Conservation (phyloP, 306 rosid species). For the Lathyrus tuberosus region DNA sequence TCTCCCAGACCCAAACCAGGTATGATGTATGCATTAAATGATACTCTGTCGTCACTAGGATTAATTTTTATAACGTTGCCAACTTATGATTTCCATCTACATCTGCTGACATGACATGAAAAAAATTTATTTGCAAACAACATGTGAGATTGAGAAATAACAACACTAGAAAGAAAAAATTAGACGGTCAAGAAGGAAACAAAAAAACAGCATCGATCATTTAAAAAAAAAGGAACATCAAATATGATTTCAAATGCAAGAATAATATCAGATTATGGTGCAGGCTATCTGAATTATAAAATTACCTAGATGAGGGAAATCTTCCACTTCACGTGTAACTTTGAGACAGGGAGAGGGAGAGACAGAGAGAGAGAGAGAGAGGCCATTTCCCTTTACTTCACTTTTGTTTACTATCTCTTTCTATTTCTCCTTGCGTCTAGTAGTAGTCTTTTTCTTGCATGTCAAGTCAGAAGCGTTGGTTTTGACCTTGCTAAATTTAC, state of each 20-base stretch:
- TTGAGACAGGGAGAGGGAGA: neutral
- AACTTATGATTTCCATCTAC: constrained; percentile 51
- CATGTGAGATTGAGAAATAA: constrained; percentile 31
- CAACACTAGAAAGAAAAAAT: constrained; percentile 25
- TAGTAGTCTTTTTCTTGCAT: constrained; percentile 48
- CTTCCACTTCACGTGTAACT: constrained; percentile 47
- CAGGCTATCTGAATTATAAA: constrained; percentile 14
- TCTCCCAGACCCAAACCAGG: constrained; percentile 55
- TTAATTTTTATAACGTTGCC: constrained; percentile 46
- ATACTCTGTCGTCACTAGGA: constrained; percentile 42
- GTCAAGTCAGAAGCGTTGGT: constrained; percentile 60
- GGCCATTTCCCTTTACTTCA: constrained; percentile 51
- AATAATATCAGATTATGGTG: constrained; percentile 30
- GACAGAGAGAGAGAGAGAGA: neutral
- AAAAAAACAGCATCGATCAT: neutral
- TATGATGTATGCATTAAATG: constrained; percentile 36
- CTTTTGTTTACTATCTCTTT: constrained; percentile 52
- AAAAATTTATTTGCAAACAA: constrained; percentile 25
- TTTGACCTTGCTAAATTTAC: constrained; percentile 51
- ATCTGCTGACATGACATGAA: constrained; percentile 42
- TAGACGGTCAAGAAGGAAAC: constrained; percentile 27
- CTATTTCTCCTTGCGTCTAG: constrained; percentile 54
- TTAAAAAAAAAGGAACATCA: constrained; percentile 1
- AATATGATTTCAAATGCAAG: constrained; percentile 29
- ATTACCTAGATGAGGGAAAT: constrained; percentile 61